phyloP scores from a whole-genome alignment of 148 eudicot species.

The Vaccinium myrtillus region DNA sequence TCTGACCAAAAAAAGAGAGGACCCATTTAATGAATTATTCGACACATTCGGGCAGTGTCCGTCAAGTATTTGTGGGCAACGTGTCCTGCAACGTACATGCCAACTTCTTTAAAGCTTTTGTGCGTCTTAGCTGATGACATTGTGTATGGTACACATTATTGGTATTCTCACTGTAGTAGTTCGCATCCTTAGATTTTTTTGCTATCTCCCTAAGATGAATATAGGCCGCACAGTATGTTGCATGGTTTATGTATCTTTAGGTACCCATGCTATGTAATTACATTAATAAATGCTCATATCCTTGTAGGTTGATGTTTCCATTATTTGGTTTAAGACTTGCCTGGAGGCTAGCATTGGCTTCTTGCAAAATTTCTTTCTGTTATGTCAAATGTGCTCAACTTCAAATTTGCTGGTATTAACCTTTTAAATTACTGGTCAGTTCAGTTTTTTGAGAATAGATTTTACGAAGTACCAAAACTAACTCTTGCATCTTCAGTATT shows the following conservation, averaged over 20 bases:
- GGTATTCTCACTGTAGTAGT: neutral
- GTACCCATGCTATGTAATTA: neutral
- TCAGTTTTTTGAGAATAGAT: neutral
- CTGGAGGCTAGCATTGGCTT: constrained; percentile 47
- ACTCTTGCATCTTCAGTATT: constrained; percentile 36
- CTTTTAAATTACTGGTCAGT: neutral
- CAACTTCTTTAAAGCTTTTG: neutral
- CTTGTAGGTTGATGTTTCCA: constrained; percentile 65
- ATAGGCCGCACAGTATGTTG: neutral
- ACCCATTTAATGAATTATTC: neutral
- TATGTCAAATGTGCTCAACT: constrained; percentile 36
- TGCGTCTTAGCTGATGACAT: neutral
- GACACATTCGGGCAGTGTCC: neutral
- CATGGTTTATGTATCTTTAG: neutral
- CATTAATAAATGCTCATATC: constrained; percentile 19
- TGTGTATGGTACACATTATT: neutral
- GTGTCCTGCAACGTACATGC: neutral
- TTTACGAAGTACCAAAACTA: neutral
- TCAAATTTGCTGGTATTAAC: constrained; percentile 43
- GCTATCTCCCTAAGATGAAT: neutral
- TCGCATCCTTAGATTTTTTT: neutral
- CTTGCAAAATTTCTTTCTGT: constrained; percentile 46
- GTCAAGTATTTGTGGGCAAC: neutral
- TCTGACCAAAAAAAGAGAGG: neutral
- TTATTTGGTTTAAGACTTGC: constrained; percentile 40